phyloP scores from a whole-genome alignment of 2,329 filamentous ascomycete genomes.

The Alternaria solani region DNA sequence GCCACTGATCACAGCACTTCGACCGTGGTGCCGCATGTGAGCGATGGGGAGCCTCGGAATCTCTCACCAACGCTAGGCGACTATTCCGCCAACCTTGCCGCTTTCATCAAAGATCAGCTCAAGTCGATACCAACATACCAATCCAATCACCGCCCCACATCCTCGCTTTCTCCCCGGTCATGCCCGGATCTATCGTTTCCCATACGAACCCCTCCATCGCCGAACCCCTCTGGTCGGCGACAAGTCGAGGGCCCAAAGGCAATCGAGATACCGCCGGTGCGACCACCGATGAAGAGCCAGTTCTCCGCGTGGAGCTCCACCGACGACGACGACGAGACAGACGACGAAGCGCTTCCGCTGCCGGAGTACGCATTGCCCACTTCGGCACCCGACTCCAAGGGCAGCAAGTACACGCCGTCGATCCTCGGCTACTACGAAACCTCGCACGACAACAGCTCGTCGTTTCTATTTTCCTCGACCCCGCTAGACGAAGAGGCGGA shows the following conservation, averaged over 20 bases:
- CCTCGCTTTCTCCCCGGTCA: constrained; percentile 39
- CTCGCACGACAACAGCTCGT: constrained; percentile 28
- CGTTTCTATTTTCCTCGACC: constrained; percentile 46
- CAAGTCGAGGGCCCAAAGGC: constrained; percentile 31
- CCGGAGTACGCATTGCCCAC: constrained; percentile 20
- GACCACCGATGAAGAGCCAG: constrained; percentile 44
- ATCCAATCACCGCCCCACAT: constrained; percentile 20
- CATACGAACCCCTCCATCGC: constrained; percentile 30
- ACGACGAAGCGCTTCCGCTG: constrained; percentile 34
- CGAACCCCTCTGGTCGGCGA: constrained; percentile 24
- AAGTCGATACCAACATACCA: constrained; percentile 46
- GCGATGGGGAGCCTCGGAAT: constrained; percentile 12
- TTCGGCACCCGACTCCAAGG: constrained; percentile 17
- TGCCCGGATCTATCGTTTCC: constrained; percentile 43
- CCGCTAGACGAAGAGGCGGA: constrained; percentile 33
- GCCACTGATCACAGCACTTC: constrained; percentile 42
- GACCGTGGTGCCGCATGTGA: constrained; percentile 33
- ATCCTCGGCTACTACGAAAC: constrained; percentile 43
- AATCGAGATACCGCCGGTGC: constrained; percentile 42
- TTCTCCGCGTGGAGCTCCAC: constrained; percentile 51
- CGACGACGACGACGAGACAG: constrained; percentile 40
- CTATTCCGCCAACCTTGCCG: constrained; percentile 49
- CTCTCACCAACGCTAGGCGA: constrained; percentile 31
- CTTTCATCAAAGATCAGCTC: constrained; percentile 47
- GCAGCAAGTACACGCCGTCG: constrained; percentile 38